Evolutionary conservation across 768 basidiomycete species (phyloP), one percentile per base, ranked within the genome.

Genomic region (Phylloporus arenicola): DNA sequence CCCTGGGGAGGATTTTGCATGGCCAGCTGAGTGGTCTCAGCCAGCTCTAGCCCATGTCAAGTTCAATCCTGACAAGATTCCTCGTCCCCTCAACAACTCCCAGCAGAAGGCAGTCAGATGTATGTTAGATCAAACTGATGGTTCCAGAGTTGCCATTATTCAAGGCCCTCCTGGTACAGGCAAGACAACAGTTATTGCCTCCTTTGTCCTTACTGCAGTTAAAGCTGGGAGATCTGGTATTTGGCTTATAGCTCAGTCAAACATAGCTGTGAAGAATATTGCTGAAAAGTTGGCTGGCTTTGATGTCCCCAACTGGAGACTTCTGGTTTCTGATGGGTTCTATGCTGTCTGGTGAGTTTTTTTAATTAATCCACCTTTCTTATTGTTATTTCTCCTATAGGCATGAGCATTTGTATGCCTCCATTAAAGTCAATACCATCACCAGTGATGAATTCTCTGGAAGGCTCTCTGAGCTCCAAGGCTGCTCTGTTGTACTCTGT

Each of bases 261-360:
- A 92, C 72, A 81, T 92, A 43, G 90, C 88, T 42, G 90, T 92
- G 19, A 91, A 89, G 66, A 92, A 92, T 57, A 91, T 92, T 69
- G 89, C 87, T 46, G 85, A 88, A 60, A 88, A 89, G 69, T 69
- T 92, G 16, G 65, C 72, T n/a, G 65, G 74, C 8, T 70, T 77
- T 60, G 74, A 69, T 0, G 79, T 88, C 51, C 39, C 56, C 3
- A 56, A 77, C 9, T 92, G 82, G 77, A 81, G 72, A 53, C 71
- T 92, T 2, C 62, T 92, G 3, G 84, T 91, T n/a, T 84, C 89
- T 1, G 68, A 59, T 68, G 78, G 83, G 1, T 92, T 91, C 60
- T 75, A 80, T 55, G 65, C 64, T 62, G 75, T 73, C 52, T 89
- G 88, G 88, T 88, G 57, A 63, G 76, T 63, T 4, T 35, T 24